A percentile compares a stretch with the other conserved stretches of the same genome.
phyloP scores from a whole-genome alignment of 192 early-diverging fungal genomes.

The Thoreauomyces humboldtii region DNA sequence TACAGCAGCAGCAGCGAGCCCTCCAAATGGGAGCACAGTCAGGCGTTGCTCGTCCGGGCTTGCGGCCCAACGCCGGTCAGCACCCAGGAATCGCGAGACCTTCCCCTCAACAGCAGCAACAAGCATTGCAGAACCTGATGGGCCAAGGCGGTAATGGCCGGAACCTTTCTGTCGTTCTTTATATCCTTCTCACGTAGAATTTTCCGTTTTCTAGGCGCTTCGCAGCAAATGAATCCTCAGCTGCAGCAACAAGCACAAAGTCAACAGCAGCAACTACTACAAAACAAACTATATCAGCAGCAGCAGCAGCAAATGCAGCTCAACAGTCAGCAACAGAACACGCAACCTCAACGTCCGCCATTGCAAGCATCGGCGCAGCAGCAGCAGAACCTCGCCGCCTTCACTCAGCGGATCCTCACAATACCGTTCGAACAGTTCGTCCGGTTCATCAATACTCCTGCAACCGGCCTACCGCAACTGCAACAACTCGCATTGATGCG shows the following conservation, averaged over 20 bases:
- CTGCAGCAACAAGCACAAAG: slow-evolving; percentile 8
- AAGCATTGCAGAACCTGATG: background rate
- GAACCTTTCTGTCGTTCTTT: too few relatives aligned
- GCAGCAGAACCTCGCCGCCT: background rate
- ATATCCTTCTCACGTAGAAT: too few relatives aligned
- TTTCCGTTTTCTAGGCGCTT: too few relatives aligned
- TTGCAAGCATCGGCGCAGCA: slow-evolving; percentile 1
- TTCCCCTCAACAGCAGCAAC: slow-evolving; percentile 6
- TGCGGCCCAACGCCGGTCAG: too few relatives aligned
- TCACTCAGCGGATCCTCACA: background rate
- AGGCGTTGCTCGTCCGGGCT: too few relatives aligned
- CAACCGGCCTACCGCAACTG: background rate
- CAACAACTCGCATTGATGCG: slow-evolving; percentile 4
- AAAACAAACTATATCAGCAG: slow-evolving; percentile 1
- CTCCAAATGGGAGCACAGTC: background rate
- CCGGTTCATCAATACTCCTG: slow-evolving; percentile 1
- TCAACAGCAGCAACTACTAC: slow-evolving; percentile 13
- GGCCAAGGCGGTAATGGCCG: background rate
- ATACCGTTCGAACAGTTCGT: slow-evolving; percentile 1
- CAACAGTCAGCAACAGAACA: background rate
- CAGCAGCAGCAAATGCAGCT: slow-evolving; percentile 11
- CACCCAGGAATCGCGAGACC: too few relatives aligned
- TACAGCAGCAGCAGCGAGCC: slow-evolving; percentile 10
- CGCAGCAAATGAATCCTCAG: slow-evolving; percentile 9
- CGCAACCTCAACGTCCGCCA: background rate